A percentile compares a stretch with the other conserved stretches of the same genome.
phyloP scores from a whole-genome alignment of 306 rosid genomes.

The Cicer yamashitae region DNA sequence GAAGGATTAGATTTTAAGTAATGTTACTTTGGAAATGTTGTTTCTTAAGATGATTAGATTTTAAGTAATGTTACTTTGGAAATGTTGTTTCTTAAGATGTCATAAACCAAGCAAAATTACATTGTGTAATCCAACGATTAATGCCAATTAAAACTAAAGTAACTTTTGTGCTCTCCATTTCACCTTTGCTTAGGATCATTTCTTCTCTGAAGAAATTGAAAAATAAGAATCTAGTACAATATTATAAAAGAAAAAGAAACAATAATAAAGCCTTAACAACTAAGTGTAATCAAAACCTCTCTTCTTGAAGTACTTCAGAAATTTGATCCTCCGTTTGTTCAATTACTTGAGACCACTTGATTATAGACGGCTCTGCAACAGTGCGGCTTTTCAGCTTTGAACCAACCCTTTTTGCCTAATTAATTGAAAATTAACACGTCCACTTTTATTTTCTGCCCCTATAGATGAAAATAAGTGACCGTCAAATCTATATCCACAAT shows the following conservation, averaged over 20 bases:
- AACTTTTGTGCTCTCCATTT: conserved; percentile 96
- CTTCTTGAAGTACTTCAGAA: conserved; percentile 71
- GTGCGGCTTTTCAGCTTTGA: conserved; percentile 87
- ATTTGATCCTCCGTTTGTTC: conserved; percentile 95
- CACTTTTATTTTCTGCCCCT: conserved; percentile 61
- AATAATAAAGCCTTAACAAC: conserved; percentile 16
- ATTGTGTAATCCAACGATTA: not conserved
- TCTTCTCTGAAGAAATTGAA: conserved; percentile 76
- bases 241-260: conserved; percentile 9
- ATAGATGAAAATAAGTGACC: conserved; percentile 26
- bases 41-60: conserved; percentile 43
- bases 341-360: conserved; percentile 80
- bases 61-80: not conserved
- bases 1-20: conserved; percentile 45
- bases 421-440: conserved; percentile 38
- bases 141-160: not conserved
- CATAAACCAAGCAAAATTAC: not conserved
- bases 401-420: conserved; percentile 92
- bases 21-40: conserved; percentile 6
- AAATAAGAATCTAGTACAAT: conserved; percentile 31
- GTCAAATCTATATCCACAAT: conserved; percentile 43
- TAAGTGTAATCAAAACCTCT: conserved; percentile 63
- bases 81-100: conserved; percentile 28
- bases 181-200: conserved; percentile 83
- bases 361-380: conserved; percentile 91